Base-by-base conservation (phyloP, 2,329 filamentous ascomycete species). In the Penicillium sp. region DNA sequence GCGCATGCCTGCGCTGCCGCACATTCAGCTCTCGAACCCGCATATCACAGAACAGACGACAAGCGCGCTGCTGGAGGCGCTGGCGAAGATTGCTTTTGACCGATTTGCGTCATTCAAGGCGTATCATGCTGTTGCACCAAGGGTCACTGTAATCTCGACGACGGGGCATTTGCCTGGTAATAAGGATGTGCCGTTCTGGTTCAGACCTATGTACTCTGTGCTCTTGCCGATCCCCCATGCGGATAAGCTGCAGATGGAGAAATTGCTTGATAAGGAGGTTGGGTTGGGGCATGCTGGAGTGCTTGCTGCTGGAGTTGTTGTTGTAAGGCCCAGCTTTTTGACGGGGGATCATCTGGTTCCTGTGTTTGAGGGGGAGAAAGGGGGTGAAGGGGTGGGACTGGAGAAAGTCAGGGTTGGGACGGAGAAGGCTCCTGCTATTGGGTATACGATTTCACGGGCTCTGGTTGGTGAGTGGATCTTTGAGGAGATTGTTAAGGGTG, bases 391-490 rank as follows among this genome's bases (percentile, higher is more conserved):
- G 5, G 17, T 3, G 21, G 17, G 21, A 15, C 42, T 62, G 41
- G 55, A 52, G 13, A 67, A 62, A 49, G 56, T 75, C 15, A 63
- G 64, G 23, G 66, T 59, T 10, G 71, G 73, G 4, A 68, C 60
- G 25, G 73, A 72, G 52, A 51, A 55, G 48, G 45, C 61, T 10
- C 72, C 73, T 6, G 66, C 66, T 7, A 42, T 70, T 25, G 73
- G 74, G 8, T 76, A 73, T 65, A 68, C 61, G 5, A 68, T 75
- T 51, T 54, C 62, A 23, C 59, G 71, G 50, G 65, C 65, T 17
- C 67, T 70, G 64, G 70, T 75, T 41, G 72, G 73, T 1, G 57
- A 62, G 53, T 76, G 72, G 68, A 68, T 76, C 27, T 75, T 68
- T 65, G 60, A 65, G 50, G 66, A 67, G 57, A 41, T 68, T 49